Evolutionary conservation across 148 eudicot genomes (phyloP).

Genomic region (Rhododendron vialii): DNA sequence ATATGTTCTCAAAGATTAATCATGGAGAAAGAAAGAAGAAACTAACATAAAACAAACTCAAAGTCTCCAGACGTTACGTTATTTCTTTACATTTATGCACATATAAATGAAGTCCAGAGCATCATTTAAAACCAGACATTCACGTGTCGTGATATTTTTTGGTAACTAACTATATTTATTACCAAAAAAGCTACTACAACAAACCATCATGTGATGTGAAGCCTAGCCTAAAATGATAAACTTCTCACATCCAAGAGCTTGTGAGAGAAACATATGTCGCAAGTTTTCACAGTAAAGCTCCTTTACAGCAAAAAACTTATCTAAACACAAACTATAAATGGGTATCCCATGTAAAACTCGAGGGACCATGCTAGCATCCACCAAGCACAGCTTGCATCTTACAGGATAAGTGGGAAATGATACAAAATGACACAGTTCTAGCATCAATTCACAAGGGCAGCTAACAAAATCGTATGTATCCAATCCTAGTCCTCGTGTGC

Average conservation of each 20-base stretch:
- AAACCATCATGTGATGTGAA: background rate
- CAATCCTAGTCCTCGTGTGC: background rate
- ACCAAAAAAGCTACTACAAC: background rate
- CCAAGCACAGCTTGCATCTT: background rate
- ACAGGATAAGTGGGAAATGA: background rate
- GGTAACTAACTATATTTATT: background rate
- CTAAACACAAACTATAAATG: background rate
- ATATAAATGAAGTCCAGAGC: background rate
- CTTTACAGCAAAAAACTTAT: background rate
- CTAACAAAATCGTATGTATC: background rate
- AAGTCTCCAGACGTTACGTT: background rate
- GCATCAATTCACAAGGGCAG: background rate
- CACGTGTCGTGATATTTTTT: background rate
- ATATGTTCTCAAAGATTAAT: background rate
- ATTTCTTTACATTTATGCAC: background rate
- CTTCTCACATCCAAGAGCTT: background rate
- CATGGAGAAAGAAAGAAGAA: constrained; percentile 7
- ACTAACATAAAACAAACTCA: background rate
- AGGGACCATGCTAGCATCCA: background rate
- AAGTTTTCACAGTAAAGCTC: background rate
- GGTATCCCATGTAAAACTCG: background rate
- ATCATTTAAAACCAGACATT: background rate
- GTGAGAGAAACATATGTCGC: background rate
- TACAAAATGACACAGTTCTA: background rate
- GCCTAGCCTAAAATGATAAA: background rate